Percentiles rank a stretch among this genome's conserved stretches.
Conservation (phyloP, 2,329 filamentous ascomycete species). For the Kalmusia sp. region DNA sequence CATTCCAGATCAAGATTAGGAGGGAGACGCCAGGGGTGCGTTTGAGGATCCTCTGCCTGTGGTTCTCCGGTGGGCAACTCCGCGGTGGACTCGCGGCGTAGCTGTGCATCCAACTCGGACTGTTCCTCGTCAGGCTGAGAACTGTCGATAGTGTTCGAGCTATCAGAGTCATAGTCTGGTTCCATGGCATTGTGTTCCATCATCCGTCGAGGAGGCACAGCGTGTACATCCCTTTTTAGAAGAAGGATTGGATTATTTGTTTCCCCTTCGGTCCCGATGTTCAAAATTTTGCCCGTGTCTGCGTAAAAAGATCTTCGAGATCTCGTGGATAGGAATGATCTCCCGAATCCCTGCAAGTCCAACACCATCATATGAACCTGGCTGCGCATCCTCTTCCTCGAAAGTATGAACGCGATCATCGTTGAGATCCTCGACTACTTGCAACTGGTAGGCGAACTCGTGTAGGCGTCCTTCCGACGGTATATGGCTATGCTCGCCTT, state of each 20-base stretch:
- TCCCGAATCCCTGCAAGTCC: slow-evolving; percentile 69
- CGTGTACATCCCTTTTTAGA: slow-evolving; percentile 73
- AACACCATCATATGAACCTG: slow-evolving; percentile 67
- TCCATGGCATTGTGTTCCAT: slow-evolving; percentile 50
- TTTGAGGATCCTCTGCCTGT: slow-evolving; percentile 18
- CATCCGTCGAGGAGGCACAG: slow-evolving; percentile 67
- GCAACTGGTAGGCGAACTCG: slow-evolving; percentile 81
- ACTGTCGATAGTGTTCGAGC: slow-evolving; percentile 44
- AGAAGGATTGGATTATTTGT: slow-evolving; percentile 77
- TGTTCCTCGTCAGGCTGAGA: slow-evolving; percentile 48
- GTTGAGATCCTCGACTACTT: slow-evolving; percentile 83
- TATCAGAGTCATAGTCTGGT: slow-evolving; percentile 43
- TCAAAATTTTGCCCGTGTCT: slow-evolving; percentile 86
- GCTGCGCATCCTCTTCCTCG: slow-evolving; percentile 65
- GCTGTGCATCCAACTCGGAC: slow-evolving; percentile 53
- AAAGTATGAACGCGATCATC: slow-evolving; percentile 73
- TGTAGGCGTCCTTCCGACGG: slow-evolving; percentile 55
- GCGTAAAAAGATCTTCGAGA: slow-evolving; percentile 95
- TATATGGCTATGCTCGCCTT: slow-evolving; percentile 35
- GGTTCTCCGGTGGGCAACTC: slow-evolving; percentile 19
- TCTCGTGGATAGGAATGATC: slow-evolving; percentile 72
- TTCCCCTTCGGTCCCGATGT: slow-evolving; percentile 74
- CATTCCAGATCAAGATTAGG: slow-evolving; percentile 84
- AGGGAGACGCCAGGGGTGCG: slow-evolving; percentile 67
- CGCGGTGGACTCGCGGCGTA: slow-evolving; percentile 51